Evolutionary conservation across 768 basidiomycete genomes (phyloP).

Genomic region (Termitomyces sp.): DNA sequence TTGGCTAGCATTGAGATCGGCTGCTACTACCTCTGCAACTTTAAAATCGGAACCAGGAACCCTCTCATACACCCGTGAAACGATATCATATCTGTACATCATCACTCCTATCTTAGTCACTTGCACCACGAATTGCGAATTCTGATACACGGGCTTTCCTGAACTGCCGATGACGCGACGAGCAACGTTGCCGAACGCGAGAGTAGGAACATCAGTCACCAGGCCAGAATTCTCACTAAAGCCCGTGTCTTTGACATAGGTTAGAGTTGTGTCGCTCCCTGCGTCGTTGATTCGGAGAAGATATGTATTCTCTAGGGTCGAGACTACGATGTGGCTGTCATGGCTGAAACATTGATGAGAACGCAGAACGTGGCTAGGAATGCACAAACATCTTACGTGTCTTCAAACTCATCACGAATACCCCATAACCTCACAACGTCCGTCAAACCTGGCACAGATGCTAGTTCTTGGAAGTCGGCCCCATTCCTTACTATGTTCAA

Average conservation of each 20-base stretch:
- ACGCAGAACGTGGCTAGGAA: background rate
- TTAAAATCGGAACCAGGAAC: conserved; percentile 32
- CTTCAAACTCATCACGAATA: conserved; percentile 40
- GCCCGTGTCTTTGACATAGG: conserved; percentile 26
- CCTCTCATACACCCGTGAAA: conserved; percentile 34
- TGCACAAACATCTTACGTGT: conserved; percentile 35
- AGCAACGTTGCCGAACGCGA: conserved; percentile 58
- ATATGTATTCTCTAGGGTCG: conserved; percentile 50
- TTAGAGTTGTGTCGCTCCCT: conserved; percentile 37
- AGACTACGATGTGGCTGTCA: conserved; percentile 52
- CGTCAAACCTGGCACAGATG: conserved; percentile 49
- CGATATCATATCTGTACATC: conserved; percentile 51
- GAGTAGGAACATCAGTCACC: conserved; percentile 43
- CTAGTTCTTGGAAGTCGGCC: conserved; percentile 69
- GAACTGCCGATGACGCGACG: conserved; percentile 24
- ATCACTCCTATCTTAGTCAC: conserved; percentile 56
- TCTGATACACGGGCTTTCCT: conserved; percentile 25
- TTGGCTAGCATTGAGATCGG: conserved; percentile 65
- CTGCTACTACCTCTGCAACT: conserved; percentile 53
- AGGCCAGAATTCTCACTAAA: conserved; percentile 32
- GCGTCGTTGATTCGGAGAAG: conserved; percentile 43
- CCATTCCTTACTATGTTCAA: conserved; percentile 77
- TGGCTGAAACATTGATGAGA: conserved; percentile 12
- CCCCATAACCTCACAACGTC: conserved; percentile 62
- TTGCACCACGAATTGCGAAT: conserved; percentile 63